These are phyloP conservation scores for Verruconis gallopava DNA, from an alignment of 2,329 filamentous ascomycete genomes.

Conservation along the genomic window DNA sequence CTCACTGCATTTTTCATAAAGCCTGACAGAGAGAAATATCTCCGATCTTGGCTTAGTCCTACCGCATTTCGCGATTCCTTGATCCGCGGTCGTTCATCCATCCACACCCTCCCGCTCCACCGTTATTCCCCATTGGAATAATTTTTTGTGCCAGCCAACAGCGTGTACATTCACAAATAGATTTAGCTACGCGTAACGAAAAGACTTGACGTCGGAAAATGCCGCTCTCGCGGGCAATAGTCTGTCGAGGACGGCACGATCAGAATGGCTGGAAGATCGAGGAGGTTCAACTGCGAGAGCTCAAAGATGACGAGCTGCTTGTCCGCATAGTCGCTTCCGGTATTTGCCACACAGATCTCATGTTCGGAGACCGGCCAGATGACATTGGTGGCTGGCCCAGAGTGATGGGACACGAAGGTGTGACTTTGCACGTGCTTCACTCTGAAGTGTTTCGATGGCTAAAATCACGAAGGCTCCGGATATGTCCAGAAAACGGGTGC, in stretches of 20 bases:
- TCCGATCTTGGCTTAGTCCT: too few relatives aligned
- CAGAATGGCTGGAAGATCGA: slow-evolving; percentile 29
- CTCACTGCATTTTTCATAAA: too few relatives aligned
- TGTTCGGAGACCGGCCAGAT: slow-evolving; percentile 28
- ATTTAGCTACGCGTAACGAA: too few relatives aligned
- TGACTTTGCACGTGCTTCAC: not conserved
- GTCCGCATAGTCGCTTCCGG: slow-evolving; percentile 42
- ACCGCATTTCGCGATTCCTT: too few relatives aligned
- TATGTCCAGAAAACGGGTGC: slow-evolving; percentile 34
- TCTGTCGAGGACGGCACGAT: slow-evolving; percentile 24
- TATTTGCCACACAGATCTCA: slow-evolving; percentile 43
- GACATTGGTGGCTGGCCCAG: slow-evolving; percentile 8
- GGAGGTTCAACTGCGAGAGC: slow-evolving; percentile 23
- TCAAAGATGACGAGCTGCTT: slow-evolving; percentile 35
- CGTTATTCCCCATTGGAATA: too few relatives aligned
- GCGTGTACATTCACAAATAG: too few relatives aligned
- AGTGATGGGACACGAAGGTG: slow-evolving; percentile 10
- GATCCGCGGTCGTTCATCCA: too few relatives aligned
- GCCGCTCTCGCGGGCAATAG: slow-evolving; percentile 22
- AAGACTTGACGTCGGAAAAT: not conserved
- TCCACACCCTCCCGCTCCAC: too few relatives aligned
- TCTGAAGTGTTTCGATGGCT: slow-evolving; percentile 10
- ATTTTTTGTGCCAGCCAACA: too few relatives aligned
- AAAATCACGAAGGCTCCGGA: slow-evolving; percentile 24
- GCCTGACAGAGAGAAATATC: too few relatives aligned